Base-by-base conservation (phyloP, 495 filamentous ascomycete genomes). In the Xylaria grammica region DNA sequence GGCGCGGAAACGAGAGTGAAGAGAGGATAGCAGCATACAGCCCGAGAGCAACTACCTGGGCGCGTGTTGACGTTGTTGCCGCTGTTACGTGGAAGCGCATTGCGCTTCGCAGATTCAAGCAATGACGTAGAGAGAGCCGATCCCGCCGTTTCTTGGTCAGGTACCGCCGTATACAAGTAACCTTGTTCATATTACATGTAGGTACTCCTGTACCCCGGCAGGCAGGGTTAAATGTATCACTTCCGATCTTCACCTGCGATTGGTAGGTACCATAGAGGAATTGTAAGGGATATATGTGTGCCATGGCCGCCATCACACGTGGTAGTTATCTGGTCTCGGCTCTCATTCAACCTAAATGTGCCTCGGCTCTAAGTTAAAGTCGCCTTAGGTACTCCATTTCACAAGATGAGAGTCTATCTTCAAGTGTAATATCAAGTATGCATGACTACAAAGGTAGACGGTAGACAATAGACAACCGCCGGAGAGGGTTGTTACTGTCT, bases 71-170 rank as follows among this genome's bases (percentile, higher is more conserved):
- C 40, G 40, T 36, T 48, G 27, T 27, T 59, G 42, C 40, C 19
- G 38, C 27, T 4, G 42, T 10, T 13, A 36, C 8, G 15, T 10
- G 11, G 11, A 55, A 40, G 52, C 34, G 50, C 50, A 53, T 53
- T 6, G 52, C 52, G 54, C 38, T 30, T 57, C 38, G 20, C 42
- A 13, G 11, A 9, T n/a, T 15, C 13, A 48, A 40, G 15, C 26
- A 8, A 59, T 46, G 56, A 59, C 56, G 56, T 59, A 58, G 54
- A 7, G 3, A 42, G 56, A n/a, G 3, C 11, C 38, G 17, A 57
- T 2, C 20, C 7, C 19, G 24, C 10, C 26, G 42, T 42, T 48
- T 36, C 40, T 48, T 20, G 29, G 7, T 30, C 38, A 57, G 54
- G 36, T 15, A 57, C 34, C 10, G 38, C 38, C 44, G 17, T 13